Percentiles rank a stretch among this genome's conserved stretches.
Conservation (phyloP, 805 yeast genomes). For the Monosporozyma siamensis region DNA sequence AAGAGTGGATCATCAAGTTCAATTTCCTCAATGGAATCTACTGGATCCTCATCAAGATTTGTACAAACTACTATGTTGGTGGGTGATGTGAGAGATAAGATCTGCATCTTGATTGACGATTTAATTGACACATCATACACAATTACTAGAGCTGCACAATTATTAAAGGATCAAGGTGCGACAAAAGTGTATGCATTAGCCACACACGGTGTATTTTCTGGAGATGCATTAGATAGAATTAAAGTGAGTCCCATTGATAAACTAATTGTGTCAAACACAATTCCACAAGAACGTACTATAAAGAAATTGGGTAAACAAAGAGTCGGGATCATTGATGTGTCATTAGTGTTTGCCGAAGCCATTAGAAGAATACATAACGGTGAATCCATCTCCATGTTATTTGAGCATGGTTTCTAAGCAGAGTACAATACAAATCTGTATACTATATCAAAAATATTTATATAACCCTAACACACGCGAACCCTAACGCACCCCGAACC, state of each 20-base stretch:
- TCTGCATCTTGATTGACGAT: constrained; percentile 89
- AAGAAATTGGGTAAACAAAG: constrained; percentile 41
- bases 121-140: constrained; percentile 90
- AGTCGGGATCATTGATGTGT: constrained; percentile 78
- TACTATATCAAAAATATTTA: too few species aligned
- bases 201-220: constrained; percentile 89
- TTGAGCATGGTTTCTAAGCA: constrained; percentile 64
- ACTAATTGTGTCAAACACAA: constrained; percentile 80
- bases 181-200: constrained; percentile 74
- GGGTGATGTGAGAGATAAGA: constrained; percentile 82
- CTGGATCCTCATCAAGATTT: constrained; percentile 12
- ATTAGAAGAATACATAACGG: constrained; percentile 95
- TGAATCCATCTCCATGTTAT: constrained; percentile 87
- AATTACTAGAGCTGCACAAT: constrained; percentile 81
- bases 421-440: too few species aligned
- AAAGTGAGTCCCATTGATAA: constrained; percentile 65
- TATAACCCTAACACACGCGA: too few species aligned
- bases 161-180: constrained; percentile 91
- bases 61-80: constrained; percentile 89
- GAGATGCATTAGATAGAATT: constrained; percentile 76
- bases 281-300: constrained; percentile 68
- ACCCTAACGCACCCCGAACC: too few species aligned
- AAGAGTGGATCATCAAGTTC: background rate
- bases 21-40: constrained; percentile 7
- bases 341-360: constrained; percentile 85